Conservation (phyloP, 2,329 filamentous ascomycete species). For the Penicillium olsonii region DNA sequence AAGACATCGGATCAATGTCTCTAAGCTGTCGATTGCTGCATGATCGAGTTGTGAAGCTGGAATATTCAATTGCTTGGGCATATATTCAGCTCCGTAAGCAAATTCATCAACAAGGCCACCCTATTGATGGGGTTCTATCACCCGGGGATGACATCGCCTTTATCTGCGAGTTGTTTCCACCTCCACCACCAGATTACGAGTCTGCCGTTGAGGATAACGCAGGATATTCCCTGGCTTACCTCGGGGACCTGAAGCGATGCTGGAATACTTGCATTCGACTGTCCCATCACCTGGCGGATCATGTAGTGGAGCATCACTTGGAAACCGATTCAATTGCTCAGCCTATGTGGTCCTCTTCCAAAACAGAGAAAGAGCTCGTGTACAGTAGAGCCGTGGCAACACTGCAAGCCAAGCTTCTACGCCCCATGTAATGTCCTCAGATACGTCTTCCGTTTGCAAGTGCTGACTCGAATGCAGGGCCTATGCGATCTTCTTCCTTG, state of each 20-base stretch:
- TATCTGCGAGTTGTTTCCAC: constrained; percentile 28
- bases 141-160: constrained; percentile 29
- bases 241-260: constrained; percentile 26
- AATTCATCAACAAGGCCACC: not conserved
- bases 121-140: constrained; percentile 5
- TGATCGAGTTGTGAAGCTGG: constrained; percentile 19
- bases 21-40: constrained; percentile 24
- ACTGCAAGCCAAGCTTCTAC: constrained; percentile 24
- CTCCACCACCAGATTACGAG: constrained; percentile 28
- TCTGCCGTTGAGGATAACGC: constrained; percentile 15
- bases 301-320: constrained; percentile 25
- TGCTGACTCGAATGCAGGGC: constrained; percentile 15
- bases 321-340: constrained; percentile 19
- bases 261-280: constrained; percentile 30
- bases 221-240: constrained; percentile 29
- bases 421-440: constrained; percentile 19
- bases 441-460: not conserved
- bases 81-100: constrained; percentile 22
- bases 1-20: constrained; percentile 22
- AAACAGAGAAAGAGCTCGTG: constrained; percentile 27
- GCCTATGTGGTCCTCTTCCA: constrained; percentile 23
- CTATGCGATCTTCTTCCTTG: constrained; percentile 29
- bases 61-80: constrained; percentile 23
- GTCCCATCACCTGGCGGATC: constrained; percentile 28
- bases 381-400: constrained; percentile 25